Evolutionary conservation across 1,139 yeast species (phyloP), one percentile per base, ranked within the genome.

Genomic region (Taiozyma sp.): DNA sequence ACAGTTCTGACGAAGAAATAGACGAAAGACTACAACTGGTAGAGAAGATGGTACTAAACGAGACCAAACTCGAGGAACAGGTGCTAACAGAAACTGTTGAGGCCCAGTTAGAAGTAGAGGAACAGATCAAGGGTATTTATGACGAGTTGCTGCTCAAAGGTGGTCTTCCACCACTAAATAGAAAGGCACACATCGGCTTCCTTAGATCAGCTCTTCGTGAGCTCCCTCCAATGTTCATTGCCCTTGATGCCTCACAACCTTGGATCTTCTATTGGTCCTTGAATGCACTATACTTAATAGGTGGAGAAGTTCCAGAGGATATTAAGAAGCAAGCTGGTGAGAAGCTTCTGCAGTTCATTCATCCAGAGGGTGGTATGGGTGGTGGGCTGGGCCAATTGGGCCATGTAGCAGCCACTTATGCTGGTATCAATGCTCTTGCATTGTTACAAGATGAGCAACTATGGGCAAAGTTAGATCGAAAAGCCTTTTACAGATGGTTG

Each of bases 221-320:
- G 3, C 65, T 73, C 6, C 63, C 70, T 62, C 68, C 44, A 78
- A 74, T 67, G 67, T 70, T 46, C 69, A 72, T 56, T 14, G 64
- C 69, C 0, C 71, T 88, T 45, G 98, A 93, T 67, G 93, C 97
- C 0, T 87, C 95, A 26, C 91, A 87, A 55, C 84, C 96, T 0
- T 95, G 99, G 99, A 70, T 93, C 66, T 56, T 86, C 3, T 91
- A 88, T 66, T 93, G 99, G 99, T 68, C 85, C 2, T 62, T 79
- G 42, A 90, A 89, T 63, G 74, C 90, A 0, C 57, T 76, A 45
- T 58, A 65, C 6, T 50, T 80, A 3, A 56, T 83, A 26, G 74
- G 73, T 1, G 63, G 54, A 4, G 62, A 60, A 0, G 48, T 67
- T 22, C 53, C 63, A 7, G 45, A 56, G 11, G 59, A 67, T 53